Evolutionary conservation across 2,329 filamentous ascomycete genomes (phyloP).

Genomic region (Chaetomiaceae sp.): DNA sequence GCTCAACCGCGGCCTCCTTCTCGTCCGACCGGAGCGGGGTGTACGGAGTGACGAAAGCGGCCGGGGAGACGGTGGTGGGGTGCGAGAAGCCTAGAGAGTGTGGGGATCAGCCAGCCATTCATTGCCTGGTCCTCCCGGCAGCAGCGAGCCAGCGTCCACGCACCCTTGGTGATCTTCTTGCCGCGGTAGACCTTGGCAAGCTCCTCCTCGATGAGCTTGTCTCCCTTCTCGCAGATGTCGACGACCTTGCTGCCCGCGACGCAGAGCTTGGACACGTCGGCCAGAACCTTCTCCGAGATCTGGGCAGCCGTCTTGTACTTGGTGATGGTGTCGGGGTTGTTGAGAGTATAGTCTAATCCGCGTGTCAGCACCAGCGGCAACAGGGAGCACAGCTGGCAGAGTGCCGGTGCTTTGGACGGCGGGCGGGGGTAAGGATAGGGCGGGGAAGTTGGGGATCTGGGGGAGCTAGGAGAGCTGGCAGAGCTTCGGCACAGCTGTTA

Average conservation of each 20-base stretch:
- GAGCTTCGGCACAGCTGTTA: neutral
- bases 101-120: neutral
- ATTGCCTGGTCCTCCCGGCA: too few species aligned
- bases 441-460: too few species aligned
- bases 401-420: too few species aligned
- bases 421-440: too few species aligned
- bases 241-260: slow-evolving; percentile 88
- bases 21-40: slow-evolving; percentile 84
- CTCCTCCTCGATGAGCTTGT: slow-evolving; percentile 91
- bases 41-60: slow-evolving; percentile 92
- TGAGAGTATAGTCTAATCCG: slow-evolving; percentile 75
- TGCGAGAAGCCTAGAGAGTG: slow-evolving; percentile 68
- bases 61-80: slow-evolving; percentile 91
- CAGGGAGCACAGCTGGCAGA: too few species aligned
- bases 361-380: slow-evolving; percentile 4
- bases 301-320: slow-evolving; percentile 97
- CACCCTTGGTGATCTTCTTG: slow-evolving; percentile 93
- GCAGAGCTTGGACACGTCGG: slow-evolving; percentile 69
- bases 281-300: slow-evolving; percentile 94
- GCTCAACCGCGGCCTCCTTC: slow-evolving; percentile 71
- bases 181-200: slow-evolving; percentile 94
- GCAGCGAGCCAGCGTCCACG: slow-evolving; percentile 27
- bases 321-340: slow-evolving; percentile 90
- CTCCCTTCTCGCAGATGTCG: slow-evolving; percentile 90
- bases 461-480: neutral